Evolutionary conservation across 345 rosid species (phyloP).

Genomic region (Camelina laxa): DNA sequence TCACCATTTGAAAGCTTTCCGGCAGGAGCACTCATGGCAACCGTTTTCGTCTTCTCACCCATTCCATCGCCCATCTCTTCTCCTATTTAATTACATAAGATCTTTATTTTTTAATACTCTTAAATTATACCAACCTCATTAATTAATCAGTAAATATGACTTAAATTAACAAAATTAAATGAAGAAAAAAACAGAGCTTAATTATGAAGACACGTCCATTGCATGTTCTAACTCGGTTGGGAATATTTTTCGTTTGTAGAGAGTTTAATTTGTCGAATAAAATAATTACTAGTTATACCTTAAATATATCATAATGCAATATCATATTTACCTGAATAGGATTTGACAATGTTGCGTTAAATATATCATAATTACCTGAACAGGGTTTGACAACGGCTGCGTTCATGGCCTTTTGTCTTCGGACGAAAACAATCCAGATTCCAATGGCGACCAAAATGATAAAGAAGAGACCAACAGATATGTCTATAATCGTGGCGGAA

Average conservation of each 20-base stretch:
- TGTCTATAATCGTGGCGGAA: not conserved
- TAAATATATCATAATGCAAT: not conserved
- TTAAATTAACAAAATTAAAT: no score
- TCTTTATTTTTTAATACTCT: no score
- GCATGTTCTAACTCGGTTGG: no score
- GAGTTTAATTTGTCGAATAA: no score
- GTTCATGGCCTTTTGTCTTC: slow-evolving; percentile 24
- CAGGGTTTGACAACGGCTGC: slow-evolving; percentile 17
- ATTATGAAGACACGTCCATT: no score
- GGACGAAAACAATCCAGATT: slow-evolving; percentile 1
- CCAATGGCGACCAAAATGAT: slow-evolving; percentile 1
- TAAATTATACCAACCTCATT: no score
- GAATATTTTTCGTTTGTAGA: no score
- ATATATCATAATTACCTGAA: not conserved
- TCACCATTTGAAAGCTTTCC: slow-evolving; percentile 19
- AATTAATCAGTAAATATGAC: no score
- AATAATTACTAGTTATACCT: no score
- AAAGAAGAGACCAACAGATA: slow-evolving; percentile 9
- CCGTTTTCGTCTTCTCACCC: slow-evolving; percentile 9
- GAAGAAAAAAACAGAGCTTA: no score
- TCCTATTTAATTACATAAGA: slow-evolving; percentile 9
- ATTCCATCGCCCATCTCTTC: slow-evolving; percentile 10
- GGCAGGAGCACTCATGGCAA: not conserved
- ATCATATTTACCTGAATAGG: not conserved
- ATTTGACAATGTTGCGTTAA: not conserved